Conservation (phyloP, 2,329 filamentous ascomycete genomes). For the Fusarium mexicanum region DNA sequence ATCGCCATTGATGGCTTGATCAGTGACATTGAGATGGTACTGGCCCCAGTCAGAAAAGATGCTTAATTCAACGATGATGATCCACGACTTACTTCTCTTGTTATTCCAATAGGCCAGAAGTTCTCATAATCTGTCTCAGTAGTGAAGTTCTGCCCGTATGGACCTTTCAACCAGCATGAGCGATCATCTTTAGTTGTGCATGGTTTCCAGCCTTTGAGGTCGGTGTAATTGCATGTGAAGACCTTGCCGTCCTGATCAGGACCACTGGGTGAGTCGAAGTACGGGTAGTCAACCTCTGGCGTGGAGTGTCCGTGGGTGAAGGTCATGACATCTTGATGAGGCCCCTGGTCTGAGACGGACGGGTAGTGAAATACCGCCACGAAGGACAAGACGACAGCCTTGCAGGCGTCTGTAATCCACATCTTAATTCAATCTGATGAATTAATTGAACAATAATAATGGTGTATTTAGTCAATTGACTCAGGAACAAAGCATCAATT, state of each 20-base stretch:
- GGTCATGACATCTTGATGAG: neutral
- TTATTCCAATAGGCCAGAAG: neutral
- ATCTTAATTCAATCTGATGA: neutral
- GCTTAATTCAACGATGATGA: accelerated
- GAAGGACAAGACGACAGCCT: neutral
- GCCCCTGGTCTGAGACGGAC: neutral
- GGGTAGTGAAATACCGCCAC: slow-evolving; percentile 7
- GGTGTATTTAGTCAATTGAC: neutral
- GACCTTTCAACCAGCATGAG: slow-evolving; percentile 1
- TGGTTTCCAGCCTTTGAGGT: neutral
- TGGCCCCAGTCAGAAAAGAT: neutral
- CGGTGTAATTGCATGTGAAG: neutral
- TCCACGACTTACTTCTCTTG: neutral
- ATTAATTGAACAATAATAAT: accelerated
- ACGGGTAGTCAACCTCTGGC: neutral
- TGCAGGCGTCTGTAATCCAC: slow-evolving; percentile 12
- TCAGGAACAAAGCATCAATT: accelerated
- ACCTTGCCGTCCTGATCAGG: neutral
- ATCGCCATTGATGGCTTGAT: slow-evolving; percentile 12
- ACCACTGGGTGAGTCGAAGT: neutral
- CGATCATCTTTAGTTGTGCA: neutral
- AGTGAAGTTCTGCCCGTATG: neutral
- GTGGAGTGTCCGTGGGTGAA: neutral
- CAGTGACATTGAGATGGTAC: neutral
- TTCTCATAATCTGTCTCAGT: slow-evolving; percentile 1